These are phyloP conservation scores for Perkinsus chesapeaki DNA, from an alignment of 169 alveolate species.

Conservation along the genomic window DNA sequence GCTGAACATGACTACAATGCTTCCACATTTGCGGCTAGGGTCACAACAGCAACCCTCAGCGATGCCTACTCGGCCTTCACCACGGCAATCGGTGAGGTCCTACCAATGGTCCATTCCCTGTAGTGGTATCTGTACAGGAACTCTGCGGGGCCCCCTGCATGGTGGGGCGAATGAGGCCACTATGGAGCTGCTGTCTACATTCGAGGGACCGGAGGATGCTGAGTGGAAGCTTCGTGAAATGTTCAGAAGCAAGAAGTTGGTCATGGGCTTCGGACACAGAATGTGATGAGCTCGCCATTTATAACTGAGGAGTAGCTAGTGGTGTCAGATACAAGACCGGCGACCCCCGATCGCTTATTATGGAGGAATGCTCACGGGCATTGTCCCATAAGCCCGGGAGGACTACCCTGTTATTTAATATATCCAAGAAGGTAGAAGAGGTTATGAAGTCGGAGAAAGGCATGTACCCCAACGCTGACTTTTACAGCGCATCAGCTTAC, in stretches of 20 bases:
- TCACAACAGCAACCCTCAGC: slow-evolving; percentile 55
- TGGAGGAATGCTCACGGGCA: slow-evolving; percentile 37
- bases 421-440: slow-evolving; percentile 48
- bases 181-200: slow-evolving; percentile 42
- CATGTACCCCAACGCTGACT: slow-evolving; percentile 68
- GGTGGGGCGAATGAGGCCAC: slow-evolving; percentile 81
- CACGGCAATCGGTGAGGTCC: slow-evolving; percentile 44
- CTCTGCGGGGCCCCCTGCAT: slow-evolving; percentile 66
- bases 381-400: slow-evolving; percentile 38
- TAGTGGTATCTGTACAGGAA: slow-evolving; percentile 1
- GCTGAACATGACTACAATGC: slow-evolving; percentile 78
- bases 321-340: slow-evolving; percentile 52
- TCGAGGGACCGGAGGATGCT: slow-evolving; percentile 27
- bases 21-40: slow-evolving; percentile 69
- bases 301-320: background rate
- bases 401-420: slow-evolving; percentile 26
- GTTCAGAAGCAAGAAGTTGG: slow-evolving; percentile 38
- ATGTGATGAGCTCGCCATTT: background rate
- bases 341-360: slow-evolving; percentile 65
- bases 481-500: slow-evolving; percentile 61
- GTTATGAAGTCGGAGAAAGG: slow-evolving; percentile 47
- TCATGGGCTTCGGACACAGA: slow-evolving; percentile 76
- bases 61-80: slow-evolving; percentile 58
- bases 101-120: background rate
- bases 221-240: slow-evolving; percentile 37